Percentiles rank a stretch among this genome's conserved stretches.
phyloP scores from a whole-genome alignment of 2,329 filamentous ascomycete species.

The Diaporthe vaccinii region DNA sequence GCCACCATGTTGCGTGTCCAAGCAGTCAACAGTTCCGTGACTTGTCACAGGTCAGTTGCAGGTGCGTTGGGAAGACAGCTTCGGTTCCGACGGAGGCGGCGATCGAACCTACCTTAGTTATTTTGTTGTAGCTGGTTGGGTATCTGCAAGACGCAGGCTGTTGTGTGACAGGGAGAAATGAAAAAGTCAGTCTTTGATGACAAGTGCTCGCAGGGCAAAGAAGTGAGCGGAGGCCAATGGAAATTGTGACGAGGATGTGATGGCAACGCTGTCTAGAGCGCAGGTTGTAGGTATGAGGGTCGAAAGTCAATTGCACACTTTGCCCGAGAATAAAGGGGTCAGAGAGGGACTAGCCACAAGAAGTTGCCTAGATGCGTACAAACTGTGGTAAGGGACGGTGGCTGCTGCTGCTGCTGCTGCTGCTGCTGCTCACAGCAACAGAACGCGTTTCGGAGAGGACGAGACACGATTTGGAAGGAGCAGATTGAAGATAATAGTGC shows the following conservation, averaged over 20 bases:
- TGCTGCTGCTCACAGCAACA: not conserved
- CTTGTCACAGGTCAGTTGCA: not conserved
- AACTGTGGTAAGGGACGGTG: not conserved
- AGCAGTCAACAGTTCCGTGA: not conserved
- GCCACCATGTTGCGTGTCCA: not conserved
- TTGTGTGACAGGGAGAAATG: not conserved
- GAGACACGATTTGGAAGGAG: not conserved
- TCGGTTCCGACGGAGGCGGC: too few species aligned
- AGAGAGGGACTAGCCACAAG: not conserved
- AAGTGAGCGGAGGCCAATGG: not conserved
- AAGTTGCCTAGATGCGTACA: not conserved
- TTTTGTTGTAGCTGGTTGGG: not conserved
- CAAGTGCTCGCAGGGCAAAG: not conserved
- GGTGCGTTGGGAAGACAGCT: not conserved
- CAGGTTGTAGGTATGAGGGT: not conserved
- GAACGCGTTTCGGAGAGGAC: not conserved
- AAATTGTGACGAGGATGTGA: not conserved
- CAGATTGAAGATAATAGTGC: not conserved
- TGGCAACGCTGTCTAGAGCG: not conserved
- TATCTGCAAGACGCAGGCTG: not conserved
- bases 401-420: not conserved
- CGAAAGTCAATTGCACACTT: not conserved
- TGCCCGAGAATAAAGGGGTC: not conserved
- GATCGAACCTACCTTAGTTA: not conserved
- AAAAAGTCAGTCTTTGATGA: not conserved